These are phyloP conservation scores for Rickenella mellea DNA, from an alignment of 768 basidiomycete genomes.

Conservation along the genomic window DNA sequence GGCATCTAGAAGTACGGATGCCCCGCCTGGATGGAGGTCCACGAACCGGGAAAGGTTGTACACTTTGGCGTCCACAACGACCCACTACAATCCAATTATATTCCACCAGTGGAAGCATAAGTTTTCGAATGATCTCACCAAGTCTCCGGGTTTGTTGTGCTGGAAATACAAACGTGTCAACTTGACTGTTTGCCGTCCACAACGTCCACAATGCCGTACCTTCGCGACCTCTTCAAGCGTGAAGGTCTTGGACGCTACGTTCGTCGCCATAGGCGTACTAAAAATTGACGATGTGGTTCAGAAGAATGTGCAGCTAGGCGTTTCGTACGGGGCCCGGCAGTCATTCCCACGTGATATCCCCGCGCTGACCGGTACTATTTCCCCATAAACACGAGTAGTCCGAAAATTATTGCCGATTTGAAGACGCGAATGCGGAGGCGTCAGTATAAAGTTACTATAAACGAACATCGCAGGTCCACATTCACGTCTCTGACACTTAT, in stretches of 20 bases:
- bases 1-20: conserved; percentile 63
- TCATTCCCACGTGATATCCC: no score
- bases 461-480: not conserved
- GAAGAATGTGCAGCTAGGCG: no score
- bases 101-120: not conserved
- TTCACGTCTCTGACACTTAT: not conserved
- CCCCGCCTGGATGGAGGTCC: conserved; percentile 76
- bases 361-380: no score
- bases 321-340: no score
- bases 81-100: conserved; percentile 41
- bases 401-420: not conserved
- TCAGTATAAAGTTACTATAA: not conserved
- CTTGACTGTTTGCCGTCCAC: not conserved
- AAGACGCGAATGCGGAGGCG: not conserved
- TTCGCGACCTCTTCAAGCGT: conserved; percentile 66
- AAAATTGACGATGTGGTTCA: no score
- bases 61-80: conserved; percentile 77
- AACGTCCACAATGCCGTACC: conserved; percentile 26
- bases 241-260: conserved; percentile 40
- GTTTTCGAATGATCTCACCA: conserved; percentile 33
- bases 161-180: conserved; percentile 15
- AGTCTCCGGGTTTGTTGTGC: conserved; percentile 73
- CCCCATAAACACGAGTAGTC: not conserved
- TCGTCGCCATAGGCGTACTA: no score
- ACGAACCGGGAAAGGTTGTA: conserved; percentile 78